These are phyloP conservation scores for Pichia occidentalis DNA, from an alignment of 805 yeast genomes.

Conservation along the genomic window DNA sequence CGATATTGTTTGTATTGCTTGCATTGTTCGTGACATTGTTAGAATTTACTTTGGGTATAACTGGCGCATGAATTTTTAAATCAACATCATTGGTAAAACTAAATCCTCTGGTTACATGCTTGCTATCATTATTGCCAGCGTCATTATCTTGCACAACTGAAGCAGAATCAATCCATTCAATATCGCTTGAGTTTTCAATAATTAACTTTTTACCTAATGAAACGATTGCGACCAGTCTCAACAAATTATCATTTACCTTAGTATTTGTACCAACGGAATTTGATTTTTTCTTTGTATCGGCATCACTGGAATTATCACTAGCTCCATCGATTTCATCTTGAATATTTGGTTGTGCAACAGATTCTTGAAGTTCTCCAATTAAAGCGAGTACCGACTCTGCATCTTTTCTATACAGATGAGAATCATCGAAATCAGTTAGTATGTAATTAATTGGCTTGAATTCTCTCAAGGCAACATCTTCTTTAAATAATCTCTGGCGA, in stretches of 20 bases:
- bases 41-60: neutral
- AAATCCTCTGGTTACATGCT: neutral
- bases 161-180: constrained; percentile 14
- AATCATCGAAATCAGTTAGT: constrained; percentile 58
- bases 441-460: constrained; percentile 48
- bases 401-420: constrained; percentile 33
- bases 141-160: neutral
- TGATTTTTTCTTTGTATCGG: constrained; percentile 7
- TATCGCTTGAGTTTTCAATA: constrained; percentile 24
- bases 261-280: constrained; percentile 21
- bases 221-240: constrained; percentile 32
- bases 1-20: neutral
- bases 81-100: neutral
- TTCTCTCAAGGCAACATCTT: constrained; percentile 59
- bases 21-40: neutral
- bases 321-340: neutral
- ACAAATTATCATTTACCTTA: constrained; percentile 27
- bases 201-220: constrained; percentile 27
- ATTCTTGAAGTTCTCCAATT: constrained; percentile 28
- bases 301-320: neutral
- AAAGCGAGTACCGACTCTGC: constrained; percentile 27
- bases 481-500: constrained; percentile 51
- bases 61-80: neutral
- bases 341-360: neutral
- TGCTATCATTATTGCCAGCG: neutral